A percentile compares a stretch with the other conserved stretches of the same genome.
phyloP scores from a whole-genome alignment of 495 filamentous ascomycete species.

The Neurospora africana region DNA sequence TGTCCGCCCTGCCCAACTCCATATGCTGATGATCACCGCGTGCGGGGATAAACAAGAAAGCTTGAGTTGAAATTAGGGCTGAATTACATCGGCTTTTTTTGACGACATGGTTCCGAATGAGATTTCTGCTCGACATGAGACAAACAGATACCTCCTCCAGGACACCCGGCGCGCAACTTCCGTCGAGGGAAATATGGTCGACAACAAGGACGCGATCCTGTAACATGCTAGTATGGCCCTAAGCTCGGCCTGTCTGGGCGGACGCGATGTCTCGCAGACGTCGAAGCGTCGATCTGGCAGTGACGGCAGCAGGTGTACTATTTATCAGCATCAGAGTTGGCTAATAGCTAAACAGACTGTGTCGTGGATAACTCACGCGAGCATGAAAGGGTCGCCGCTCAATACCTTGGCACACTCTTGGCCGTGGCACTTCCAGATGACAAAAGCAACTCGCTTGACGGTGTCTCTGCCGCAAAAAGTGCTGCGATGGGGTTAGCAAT shows the following conservation, averaged over 20 bases:
- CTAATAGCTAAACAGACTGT: constrained; percentile 3
- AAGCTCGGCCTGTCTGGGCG: neutral
- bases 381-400: constrained; percentile 82
- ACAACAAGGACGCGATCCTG: neutral
- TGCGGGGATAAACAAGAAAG: neutral
- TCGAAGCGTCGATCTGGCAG: constrained; percentile 83
- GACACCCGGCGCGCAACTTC: neutral
- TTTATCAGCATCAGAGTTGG: neutral
- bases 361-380: constrained; percentile 58
- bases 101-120: neutral
- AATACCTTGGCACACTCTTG: constrained; percentile 64
- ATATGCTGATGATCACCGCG: neutral
- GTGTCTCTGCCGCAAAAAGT: constrained; percentile 81
- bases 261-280: constrained; percentile 74
- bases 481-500: constrained; percentile 1
- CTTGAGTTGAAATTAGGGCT: neutral
- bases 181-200: neutral
- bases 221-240: neutral
- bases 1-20: neutral
- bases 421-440: constrained; percentile 83
- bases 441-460: constrained; percentile 76
- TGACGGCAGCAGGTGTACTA: constrained; percentile 81
- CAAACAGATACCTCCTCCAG: neutral
- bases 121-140: neutral
- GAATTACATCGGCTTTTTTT: neutral